A percentile compares a stretch with the other conserved stretches of the same genome.
These are phyloP conservation scores for Metschnikowia rubicola DNA, from an alignment of 805 yeast genomes.

Conservation along the genomic window DNA sequence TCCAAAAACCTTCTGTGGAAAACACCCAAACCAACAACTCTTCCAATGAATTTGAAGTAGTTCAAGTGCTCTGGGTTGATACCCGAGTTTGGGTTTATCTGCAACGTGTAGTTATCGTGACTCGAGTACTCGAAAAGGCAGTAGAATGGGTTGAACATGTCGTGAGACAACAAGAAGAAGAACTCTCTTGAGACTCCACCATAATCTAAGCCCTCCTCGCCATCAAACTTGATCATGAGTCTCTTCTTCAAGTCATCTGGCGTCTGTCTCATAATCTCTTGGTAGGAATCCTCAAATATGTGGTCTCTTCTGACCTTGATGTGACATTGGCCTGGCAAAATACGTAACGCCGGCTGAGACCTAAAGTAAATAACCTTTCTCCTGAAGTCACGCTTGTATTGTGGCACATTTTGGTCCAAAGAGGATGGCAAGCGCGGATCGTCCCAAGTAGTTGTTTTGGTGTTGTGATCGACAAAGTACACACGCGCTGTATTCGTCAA, in stretches of 20 bases:
- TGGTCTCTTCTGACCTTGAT: conserved; percentile 96
- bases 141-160: conserved; percentile 97
- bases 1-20: conserved; percentile 97
- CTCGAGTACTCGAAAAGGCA: conserved; percentile 97
- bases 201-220: conserved; percentile 98
- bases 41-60: conserved; percentile 96
- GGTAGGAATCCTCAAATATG: conserved; percentile 95
- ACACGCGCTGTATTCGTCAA: conserved; percentile 97
- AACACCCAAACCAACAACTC: conserved; percentile 96
- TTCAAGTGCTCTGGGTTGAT: conserved; percentile 97
- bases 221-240: conserved; percentile 96
- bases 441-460: conserved; percentile 99
- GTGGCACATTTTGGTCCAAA: conserved; percentile 97
- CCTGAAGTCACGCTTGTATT: conserved; percentile 97
- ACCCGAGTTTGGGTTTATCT: conserved; percentile 95
- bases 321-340: conserved; percentile 97
- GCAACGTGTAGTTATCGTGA: conserved; percentile 95
- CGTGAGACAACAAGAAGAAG: conserved; percentile 93
- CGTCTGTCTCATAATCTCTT: conserved; percentile 97
- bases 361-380: conserved; percentile 96
- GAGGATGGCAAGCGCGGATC: conserved; percentile 98
- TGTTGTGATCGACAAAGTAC: conserved; percentile 97
- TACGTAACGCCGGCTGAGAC: conserved; percentile 96
- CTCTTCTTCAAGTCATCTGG: conserved; percentile 98
- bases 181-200: conserved; percentile 99